Percentiles rank a stretch among this genome's conserved stretches.
Evolutionary conservation across 257 asterid genomes (phyloP).

Genomic region (Salvia rosmarinus): DNA sequence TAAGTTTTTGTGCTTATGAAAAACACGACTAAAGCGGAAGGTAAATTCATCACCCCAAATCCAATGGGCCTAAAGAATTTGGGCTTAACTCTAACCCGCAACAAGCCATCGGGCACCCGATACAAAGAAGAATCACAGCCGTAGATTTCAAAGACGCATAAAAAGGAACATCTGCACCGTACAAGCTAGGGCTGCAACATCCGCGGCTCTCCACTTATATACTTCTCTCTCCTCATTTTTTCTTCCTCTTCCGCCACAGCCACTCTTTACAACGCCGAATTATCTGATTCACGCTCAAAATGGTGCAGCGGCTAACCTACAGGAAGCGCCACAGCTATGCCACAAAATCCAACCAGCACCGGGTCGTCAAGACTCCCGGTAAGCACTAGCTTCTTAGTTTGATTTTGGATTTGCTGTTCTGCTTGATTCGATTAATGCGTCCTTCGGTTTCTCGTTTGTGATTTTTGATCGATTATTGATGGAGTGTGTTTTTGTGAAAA

Average conservation of each 20-base stretch:
- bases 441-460: too few species aligned
- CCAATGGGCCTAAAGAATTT: background rate
- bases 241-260: constrained; percentile 4
- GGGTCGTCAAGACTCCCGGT: constrained; percentile 54
- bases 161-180: constrained; percentile 13
- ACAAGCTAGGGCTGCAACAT: constrained; percentile 33
- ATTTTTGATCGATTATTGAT: background rate
- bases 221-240: background rate
- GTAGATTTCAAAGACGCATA: constrained; percentile 16
- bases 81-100: background rate
- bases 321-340: constrained; percentile 55
- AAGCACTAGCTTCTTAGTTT: background rate
- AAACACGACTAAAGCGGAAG: too few species aligned
- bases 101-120: background rate
- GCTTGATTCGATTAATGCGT: background rate
- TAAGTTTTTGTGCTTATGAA: too few species aligned
- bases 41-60: background rate
- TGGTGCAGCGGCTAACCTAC: constrained; percentile 55
- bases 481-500: constrained; percentile 24
- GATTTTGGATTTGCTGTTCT: background rate
- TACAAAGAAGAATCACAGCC: constrained; percentile 19
- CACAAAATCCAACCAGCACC: constrained; percentile 51
- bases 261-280: background rate
- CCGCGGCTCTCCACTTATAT: background rate
- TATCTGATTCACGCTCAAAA: constrained; percentile 20